These are phyloP conservation scores for Pelargonium citronellum DNA, from an alignment of 441 rosid genomes.

Conservation along the genomic window DNA sequence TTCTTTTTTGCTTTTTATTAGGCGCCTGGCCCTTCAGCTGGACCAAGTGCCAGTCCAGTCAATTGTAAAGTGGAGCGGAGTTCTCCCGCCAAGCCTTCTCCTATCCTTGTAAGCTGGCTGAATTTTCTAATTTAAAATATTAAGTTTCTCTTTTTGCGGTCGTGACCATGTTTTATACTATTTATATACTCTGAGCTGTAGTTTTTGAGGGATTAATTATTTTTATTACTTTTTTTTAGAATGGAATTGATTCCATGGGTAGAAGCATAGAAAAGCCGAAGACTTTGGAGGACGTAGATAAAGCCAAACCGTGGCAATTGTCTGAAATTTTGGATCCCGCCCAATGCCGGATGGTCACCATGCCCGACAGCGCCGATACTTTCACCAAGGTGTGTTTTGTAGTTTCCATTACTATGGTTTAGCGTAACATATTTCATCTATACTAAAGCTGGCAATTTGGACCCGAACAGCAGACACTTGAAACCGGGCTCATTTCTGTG, in stretches of 20 bases:
- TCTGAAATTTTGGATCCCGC: slow-evolving; percentile 71
- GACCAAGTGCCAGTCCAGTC: slow-evolving; percentile 45
- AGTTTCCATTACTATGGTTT: slow-evolving; percentile 13
- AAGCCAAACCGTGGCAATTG: slow-evolving; percentile 66
- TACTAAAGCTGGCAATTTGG: too few relatives aligned
- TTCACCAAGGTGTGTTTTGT: slow-evolving; percentile 59
- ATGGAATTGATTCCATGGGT: slow-evolving; percentile 39
- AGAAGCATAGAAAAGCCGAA: slow-evolving; percentile 62
- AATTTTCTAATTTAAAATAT: slow-evolving; percentile 15
- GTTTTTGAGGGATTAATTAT: slow-evolving; percentile 11
- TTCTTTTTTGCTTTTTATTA: slow-evolving; percentile 24
- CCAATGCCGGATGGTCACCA: slow-evolving; percentile 44
- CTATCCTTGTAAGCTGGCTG: slow-evolving; percentile 44
- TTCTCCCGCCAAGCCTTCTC: slow-evolving; percentile 75
- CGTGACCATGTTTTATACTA: neutral
- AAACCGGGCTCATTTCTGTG: too few relatives aligned
- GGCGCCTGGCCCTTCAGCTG: slow-evolving; percentile 57
- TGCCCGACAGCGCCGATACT: slow-evolving; percentile 31
- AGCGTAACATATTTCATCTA: slow-evolving; percentile 3
- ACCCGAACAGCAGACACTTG: too few relatives aligned
- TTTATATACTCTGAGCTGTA: neutral
- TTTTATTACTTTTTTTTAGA: slow-evolving; percentile 28
- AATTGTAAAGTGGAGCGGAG: slow-evolving; percentile 74
- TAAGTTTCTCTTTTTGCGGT: slow-evolving; percentile 10
- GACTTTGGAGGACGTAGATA: slow-evolving; percentile 56